Evolutionary conservation across 2,329 filamentous ascomycete species (phyloP), one percentile per base, ranked within the genome.

Genomic region (Colletotrichum cordylinicola): DNA sequence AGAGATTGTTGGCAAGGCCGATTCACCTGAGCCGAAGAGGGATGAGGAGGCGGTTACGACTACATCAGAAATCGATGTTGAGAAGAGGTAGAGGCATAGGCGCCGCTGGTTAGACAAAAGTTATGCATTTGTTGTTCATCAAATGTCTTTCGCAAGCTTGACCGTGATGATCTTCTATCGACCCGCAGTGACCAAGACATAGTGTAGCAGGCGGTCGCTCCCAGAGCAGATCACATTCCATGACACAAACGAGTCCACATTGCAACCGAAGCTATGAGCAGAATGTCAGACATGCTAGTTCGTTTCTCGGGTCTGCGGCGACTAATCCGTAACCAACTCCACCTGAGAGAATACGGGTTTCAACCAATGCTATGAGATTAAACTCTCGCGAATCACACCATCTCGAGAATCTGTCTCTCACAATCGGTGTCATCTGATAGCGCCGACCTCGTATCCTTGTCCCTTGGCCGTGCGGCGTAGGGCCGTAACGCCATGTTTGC

Each of bases 1-100:
- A 39, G 90, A 90, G 6, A 87, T 91, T 62, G 85, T 91, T 8
- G 90, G 90, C 13, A 87, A 85, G 81, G 80, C 82, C 10, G 75
- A 73, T 5, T 21, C 61, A 13, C 18, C 37, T 7, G 61, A 77
- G 2, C 21, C 67, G n/a, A 66, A 64, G 29, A 75, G 62, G 4
- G 79, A 78, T 5, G 78, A 82, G 39, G 76, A 70, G 18, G 67
- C 73, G 0, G 71, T 78, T 12, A 72, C 77, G 69, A 77, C 70
- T 64, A 48, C 77, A 31, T 68, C 71, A 31, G 67, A 73, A 21
- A 16, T 43, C 2, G 24, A 60, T 4, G 15, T 43, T 5, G 71
- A 75, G 21, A 74, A 65, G 29, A 67, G 24, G 10, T 72, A 75
- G 65, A 70, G 31, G 37, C 60, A 72, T 1, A 52, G 68, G 29